Base-by-base conservation (phyloP, 352 stramenopile genomes). In the Pythium oligandrum region DNA sequence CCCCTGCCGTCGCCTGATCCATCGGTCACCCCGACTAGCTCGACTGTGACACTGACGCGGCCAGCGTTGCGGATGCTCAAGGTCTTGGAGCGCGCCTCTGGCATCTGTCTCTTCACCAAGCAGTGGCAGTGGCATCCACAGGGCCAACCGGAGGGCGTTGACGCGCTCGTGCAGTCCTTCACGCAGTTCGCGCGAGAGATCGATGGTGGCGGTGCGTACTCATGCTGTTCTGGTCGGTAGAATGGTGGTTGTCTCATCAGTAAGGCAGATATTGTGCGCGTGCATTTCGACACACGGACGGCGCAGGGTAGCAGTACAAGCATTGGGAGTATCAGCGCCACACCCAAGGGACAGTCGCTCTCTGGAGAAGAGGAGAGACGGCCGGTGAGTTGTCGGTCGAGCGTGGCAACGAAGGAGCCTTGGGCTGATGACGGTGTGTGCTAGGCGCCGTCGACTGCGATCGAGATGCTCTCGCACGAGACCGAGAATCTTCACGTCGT, bases 171-270 rank as follows among this genome's bases (percentile, higher is more conserved):
- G 31, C 78, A 90, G 64, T 88, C 77, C 38, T 88, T 94, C 53
- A 83, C 71, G 33, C 83, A 94, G 55, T 94, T 94, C 55, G 81
- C 81, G 6, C 75, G 83, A 10, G 83, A 94, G 69, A 90, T 94
- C 59, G 83, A 94, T 53, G 83, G 78, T 8, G 83, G 83, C 53
- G 75, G 76, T 88, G 51, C 51, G 57, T 39, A 10, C 26, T 33
- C 11, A 44, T 46, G n/a, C 4, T 40, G 35, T 6, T 35, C 7
- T 38, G 3, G 38, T 33, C 37, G 5, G 48, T 10, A 32, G 0
- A 32, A 34, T 48, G 60, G 44, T 53, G 39, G 37, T 64, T 50
- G 49, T 69, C 47, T 64, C 44, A 56, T 42, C 53, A 48, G 44
- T 32, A 26, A 26, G 17, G 33, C 53, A 90, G 82, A 87, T 44